Conservation (phyloP, 1,284 basidiomycete genomes). For the Marasmius fiardii region DNA sequence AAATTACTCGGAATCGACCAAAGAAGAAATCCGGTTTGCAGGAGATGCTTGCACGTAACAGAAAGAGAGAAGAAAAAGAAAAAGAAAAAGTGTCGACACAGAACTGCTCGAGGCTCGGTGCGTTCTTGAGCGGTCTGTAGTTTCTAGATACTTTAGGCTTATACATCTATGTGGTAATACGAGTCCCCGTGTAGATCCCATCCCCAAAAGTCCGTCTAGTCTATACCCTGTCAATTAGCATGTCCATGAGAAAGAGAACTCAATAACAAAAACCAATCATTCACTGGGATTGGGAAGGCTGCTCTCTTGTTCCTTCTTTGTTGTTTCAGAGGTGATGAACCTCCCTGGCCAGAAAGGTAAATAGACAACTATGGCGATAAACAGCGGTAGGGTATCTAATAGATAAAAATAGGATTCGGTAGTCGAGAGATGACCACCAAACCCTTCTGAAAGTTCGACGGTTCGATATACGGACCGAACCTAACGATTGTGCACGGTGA, state of each 20-base stretch:
- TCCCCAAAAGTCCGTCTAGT: too few species aligned
- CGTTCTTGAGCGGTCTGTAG: constrained; percentile 44
- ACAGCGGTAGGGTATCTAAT: constrained; percentile 64
- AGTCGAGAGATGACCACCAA: constrained; percentile 55
- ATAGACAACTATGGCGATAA: constrained; percentile 56
- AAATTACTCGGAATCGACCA: constrained; percentile 20
- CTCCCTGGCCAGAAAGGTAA: constrained; percentile 59
- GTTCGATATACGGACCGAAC: constrained; percentile 69
- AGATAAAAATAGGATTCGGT: constrained; percentile 64
- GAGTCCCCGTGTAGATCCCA: too few species aligned
- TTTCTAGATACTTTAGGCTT: not conserved
- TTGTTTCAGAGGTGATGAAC: constrained; percentile 36
- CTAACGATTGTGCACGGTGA: constrained; percentile 25
- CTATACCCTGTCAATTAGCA: not conserved
- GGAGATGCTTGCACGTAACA: constrained; percentile 59
- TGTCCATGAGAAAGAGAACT: not conserved
- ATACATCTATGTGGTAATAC: not conserved
- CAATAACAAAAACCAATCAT: too few species aligned
- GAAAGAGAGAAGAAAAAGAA: constrained; percentile 42
- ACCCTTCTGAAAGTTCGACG: constrained; percentile 65
- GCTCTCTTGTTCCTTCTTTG: not conserved
- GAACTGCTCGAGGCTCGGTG: constrained; percentile 35
- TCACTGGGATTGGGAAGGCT: too few species aligned
- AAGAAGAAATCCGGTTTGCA: constrained; percentile 54
- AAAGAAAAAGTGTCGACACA: constrained; percentile 25